phyloP scores from a whole-genome alignment of 169 alveolate genomes.

The Cryptosporidium ubiquitum region DNA sequence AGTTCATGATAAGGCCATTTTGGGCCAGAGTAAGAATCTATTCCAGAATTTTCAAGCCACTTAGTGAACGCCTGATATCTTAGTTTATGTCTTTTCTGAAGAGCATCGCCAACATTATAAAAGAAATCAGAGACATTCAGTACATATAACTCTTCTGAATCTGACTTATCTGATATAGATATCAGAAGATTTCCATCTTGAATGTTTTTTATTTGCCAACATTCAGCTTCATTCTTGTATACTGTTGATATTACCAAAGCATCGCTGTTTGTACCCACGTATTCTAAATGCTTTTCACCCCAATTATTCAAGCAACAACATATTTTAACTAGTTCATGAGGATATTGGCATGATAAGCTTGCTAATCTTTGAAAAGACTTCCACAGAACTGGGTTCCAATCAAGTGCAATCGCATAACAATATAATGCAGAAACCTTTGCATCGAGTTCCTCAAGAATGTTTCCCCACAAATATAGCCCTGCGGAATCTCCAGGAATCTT shows the following conservation, averaged over 20 bases:
- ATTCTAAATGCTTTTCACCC: slow-evolving; percentile 47
- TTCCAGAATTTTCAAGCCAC: slow-evolving; percentile 32
- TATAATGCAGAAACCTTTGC: slow-evolving; percentile 55
- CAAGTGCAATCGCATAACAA: slow-evolving; percentile 60
- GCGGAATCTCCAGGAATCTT: slow-evolving; percentile 61
- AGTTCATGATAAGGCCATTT: slow-evolving; percentile 44
- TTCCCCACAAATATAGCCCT: slow-evolving; percentile 65
- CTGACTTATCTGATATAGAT: slow-evolving; percentile 48
- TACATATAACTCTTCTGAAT: slow-evolving; percentile 42
- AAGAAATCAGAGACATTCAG: slow-evolving; percentile 51
- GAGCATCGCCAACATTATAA: slow-evolving; percentile 34
- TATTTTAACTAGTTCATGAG: slow-evolving; percentile 52
- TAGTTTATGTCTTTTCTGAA: slow-evolving; percentile 16
- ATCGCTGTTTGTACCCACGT: slow-evolving; percentile 15
- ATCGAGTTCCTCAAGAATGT: slow-evolving; percentile 52
- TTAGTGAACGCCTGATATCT: slow-evolving; percentile 14
- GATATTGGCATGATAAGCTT: slow-evolving; percentile 47
- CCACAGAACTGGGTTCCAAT: slow-evolving; percentile 72
- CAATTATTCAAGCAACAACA: slow-evolving; percentile 71
- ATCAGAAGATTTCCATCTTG: slow-evolving; percentile 65
- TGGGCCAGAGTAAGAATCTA: slow-evolving; percentile 8
- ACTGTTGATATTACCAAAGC: slow-evolving; percentile 24
- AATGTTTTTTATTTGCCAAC: slow-evolving; percentile 38
- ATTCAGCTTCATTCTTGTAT: slow-evolving; percentile 44
- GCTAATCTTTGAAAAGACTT: slow-evolving; percentile 37